phyloP scores from a whole-genome alignment of 73 alveolate genomes.

The Paramecium sonneborni region DNA sequence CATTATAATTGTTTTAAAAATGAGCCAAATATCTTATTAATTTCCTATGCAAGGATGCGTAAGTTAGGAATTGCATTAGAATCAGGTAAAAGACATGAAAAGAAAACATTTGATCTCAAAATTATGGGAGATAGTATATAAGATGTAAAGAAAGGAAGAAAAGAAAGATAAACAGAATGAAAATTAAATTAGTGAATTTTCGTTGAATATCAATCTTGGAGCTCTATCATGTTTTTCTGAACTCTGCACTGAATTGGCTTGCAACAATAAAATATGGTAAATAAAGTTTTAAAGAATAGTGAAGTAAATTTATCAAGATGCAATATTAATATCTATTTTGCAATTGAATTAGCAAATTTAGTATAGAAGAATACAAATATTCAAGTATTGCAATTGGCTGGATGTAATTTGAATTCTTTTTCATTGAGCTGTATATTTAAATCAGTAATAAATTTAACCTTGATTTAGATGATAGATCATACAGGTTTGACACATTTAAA shows the following conservation, averaged over 20 bases:
- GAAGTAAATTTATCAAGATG: neutral
- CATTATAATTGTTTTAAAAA: no score
- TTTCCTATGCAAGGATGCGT: no score
- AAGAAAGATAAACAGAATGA: no score
- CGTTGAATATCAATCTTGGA: neutral
- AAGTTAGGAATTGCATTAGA: no score
- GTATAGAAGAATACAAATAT: neutral
- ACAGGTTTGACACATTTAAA: neutral
- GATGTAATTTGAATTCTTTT: neutral
- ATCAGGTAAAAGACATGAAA: no score
- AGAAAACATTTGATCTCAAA: no score
- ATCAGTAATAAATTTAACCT: neutral
- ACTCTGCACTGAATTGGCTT: neutral
- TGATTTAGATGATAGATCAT: neutral
- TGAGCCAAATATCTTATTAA: no score
- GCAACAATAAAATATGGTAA: neutral
- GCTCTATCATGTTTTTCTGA: neutral
- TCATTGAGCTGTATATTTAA: neutral
- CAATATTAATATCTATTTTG: neutral
- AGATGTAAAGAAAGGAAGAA: no score
- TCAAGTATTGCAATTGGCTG: neutral
- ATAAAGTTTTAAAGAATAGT: neutral
- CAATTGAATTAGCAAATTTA: constrained; percentile 7
- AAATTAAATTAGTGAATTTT: no score
- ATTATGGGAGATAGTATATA: no score